Percentiles rank a stretch among this genome's conserved stretches.
Evolutionary conservation across 2,329 filamentous ascomycete genomes (phyloP).

Genomic region (Phoma sp.): DNA sequence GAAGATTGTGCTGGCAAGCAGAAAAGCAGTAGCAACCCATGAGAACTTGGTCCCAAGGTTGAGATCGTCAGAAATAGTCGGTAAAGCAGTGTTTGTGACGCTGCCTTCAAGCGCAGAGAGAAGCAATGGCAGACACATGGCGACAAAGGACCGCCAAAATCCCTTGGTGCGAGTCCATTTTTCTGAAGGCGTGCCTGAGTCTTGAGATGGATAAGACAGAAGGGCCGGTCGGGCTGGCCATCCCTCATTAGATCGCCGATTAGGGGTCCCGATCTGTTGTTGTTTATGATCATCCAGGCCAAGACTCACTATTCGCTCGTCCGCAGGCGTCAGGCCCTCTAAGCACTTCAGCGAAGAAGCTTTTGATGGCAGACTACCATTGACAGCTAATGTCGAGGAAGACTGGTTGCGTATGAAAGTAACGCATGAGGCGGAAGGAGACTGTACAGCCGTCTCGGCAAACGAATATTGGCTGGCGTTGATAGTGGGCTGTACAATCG

Average conservation of each 20-base stretch:
- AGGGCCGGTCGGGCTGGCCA: conserved; percentile 1
- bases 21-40: conserved; percentile 38
- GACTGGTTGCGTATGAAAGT: conserved; percentile 6
- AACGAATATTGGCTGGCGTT: conserved; percentile 15
- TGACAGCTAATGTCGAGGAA: conserved; percentile 4
- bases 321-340: not conserved
- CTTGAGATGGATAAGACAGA: not conserved
- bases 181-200: conserved; percentile 7
- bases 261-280: not conserved
- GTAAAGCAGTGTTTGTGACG: conserved; percentile 52
- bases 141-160: conserved; percentile 41
- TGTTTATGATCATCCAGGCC: not conserved
- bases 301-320: not conserved
- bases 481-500: conserved; percentile 1
- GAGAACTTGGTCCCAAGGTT: conserved; percentile 34
- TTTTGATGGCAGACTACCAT: conserved; percentile 6
- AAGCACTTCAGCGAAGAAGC: conserved; percentile 4
- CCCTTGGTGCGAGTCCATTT: conserved; percentile 22
- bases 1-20: conserved; percentile 50
- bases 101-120: conserved; percentile 49
- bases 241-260: not conserved
- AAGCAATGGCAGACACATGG: conserved; percentile 40
- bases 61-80: conserved; percentile 46
- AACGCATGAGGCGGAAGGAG: conserved; percentile 5
- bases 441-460: conserved; percentile 14